Base-by-base conservation (phyloP, 2,329 filamentous ascomycete species). In the Nectriaceae sp. region DNA sequence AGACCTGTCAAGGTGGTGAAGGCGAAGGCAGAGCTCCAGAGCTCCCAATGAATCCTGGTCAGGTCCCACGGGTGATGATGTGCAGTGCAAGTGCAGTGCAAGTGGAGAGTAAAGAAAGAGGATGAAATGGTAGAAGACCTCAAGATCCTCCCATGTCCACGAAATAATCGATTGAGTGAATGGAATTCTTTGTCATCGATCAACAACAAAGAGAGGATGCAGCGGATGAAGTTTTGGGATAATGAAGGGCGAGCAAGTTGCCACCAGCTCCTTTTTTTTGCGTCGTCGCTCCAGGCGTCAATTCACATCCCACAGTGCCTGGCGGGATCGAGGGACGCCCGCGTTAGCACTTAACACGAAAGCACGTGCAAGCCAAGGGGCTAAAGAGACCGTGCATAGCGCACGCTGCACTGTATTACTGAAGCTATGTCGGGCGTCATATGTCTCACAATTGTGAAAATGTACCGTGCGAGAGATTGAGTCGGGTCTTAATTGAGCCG, bases 321-420 rank as follows among this genome's bases (percentile, higher is more conserved):
- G 49, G 22, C 26, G 31, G 47, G 42, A 47, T 37, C 41, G 24
- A 42, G 33, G 22, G 38, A 44, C 22, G 33, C 44, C 45, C 57
- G 62, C 59, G 59, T 56, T 63, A 46, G 46, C 58, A 54, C 56
- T 57, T 61, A 59, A 66, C 67, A 62, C 65, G 68, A 62, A 64
- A 51, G 61, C 65, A 66, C 65, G 62, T 68, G 65, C 22, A 31
- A 19, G 42, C 38, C 41, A 26, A 47, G 50, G 35, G 42, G 21
- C 10, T 46, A 41, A 44, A 51, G 50, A 56, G 50, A 16, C 46
- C 37, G 47, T 61, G 39, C 19, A 10, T n/a, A 15, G 15, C 10
- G 3, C 2, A n/a, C 4, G 6, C 10, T 21, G 47, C 56, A 57
- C 50, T 29, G 53, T 56, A 21, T n/a, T 4, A 0, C 4, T 21